A percentile compares a stretch with the other conserved stretches of the same genome.
Evolutionary conservation across 192 early-diverging fungal genomes (phyloP).

Genomic region (Umbelopsis sp.): DNA sequence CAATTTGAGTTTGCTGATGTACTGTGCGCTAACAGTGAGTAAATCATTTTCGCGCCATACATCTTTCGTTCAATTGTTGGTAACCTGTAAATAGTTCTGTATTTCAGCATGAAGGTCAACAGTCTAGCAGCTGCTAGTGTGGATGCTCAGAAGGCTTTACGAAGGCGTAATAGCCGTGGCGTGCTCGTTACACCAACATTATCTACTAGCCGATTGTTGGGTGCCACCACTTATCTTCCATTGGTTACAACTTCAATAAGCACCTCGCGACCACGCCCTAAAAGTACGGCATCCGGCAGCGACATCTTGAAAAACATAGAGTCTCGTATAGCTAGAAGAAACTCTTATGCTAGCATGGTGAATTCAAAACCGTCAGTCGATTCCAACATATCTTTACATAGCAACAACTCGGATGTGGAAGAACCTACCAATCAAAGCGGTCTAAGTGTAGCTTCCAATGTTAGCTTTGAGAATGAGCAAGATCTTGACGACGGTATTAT

Average conservation of each 20-base stretch:
- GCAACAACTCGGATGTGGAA: background rate
- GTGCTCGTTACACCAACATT: background rate
- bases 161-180: constrained; percentile 6
- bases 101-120: constrained; percentile 2
- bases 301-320: background rate
- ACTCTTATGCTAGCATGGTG: background rate
- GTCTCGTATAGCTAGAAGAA: background rate
- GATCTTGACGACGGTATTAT: constrained; percentile 12
- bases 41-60: background rate
- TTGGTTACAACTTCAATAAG: background rate
- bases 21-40: background rate
- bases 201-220: background rate
- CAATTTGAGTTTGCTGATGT: background rate
- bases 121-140: background rate
- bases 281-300: background rate
- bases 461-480: background rate
- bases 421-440: background rate
- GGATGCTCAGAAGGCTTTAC: background rate
- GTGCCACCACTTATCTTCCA: background rate
- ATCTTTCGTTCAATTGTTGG: no score
- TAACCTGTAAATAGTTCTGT: background rate
- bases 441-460: background rate
- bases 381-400: constrained; percentile 1
- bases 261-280: background rate
- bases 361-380: constrained; percentile 5